Percentiles rank a stretch among this genome's conserved stretches.
These are phyloP conservation scores for Elsinoe batatas DNA, from an alignment of 2,329 filamentous ascomycete genomes.

Conservation along the genomic window DNA sequence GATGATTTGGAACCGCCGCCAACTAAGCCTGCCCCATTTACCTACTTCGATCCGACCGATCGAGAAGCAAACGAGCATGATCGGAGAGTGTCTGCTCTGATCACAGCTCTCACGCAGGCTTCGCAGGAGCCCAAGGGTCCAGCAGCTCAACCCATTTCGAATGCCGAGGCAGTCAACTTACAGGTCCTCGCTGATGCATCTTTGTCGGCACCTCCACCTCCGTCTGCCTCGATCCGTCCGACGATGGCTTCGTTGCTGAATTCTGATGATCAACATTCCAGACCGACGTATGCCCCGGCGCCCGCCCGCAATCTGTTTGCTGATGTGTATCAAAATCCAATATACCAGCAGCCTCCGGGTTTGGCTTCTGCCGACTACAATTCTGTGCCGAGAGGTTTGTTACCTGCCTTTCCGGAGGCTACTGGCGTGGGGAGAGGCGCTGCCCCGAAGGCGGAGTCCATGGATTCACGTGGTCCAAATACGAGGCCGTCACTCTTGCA, in stretches of 20 bases:
- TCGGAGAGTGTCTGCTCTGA: constrained; percentile 26
- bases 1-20: constrained; percentile 14
- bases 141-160: constrained; percentile 25
- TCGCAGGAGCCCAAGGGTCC: constrained; percentile 20
- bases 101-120: constrained; percentile 28
- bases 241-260: constrained; percentile 12
- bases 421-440: not conserved
- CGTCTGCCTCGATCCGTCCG: not conserved
- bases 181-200: constrained; percentile 30
- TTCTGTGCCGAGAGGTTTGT: not conserved
- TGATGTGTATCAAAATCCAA: not conserved
- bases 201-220: constrained; percentile 15
- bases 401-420: not conserved
- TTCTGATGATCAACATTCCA: not conserved
- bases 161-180: constrained; percentile 34
- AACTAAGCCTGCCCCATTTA: constrained; percentile 26
- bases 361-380: not conserved
- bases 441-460: not conserved
- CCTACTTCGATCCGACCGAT: constrained; percentile 31
- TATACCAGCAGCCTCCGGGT: not conserved
- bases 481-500: not conserved
- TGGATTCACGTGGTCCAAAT: not conserved
- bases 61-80: constrained; percentile 32
- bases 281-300: not conserved
- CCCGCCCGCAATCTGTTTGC: not conserved